Conservation (phyloP, 345 rosid genomes). For the Eutrema heterophyllum region DNA sequence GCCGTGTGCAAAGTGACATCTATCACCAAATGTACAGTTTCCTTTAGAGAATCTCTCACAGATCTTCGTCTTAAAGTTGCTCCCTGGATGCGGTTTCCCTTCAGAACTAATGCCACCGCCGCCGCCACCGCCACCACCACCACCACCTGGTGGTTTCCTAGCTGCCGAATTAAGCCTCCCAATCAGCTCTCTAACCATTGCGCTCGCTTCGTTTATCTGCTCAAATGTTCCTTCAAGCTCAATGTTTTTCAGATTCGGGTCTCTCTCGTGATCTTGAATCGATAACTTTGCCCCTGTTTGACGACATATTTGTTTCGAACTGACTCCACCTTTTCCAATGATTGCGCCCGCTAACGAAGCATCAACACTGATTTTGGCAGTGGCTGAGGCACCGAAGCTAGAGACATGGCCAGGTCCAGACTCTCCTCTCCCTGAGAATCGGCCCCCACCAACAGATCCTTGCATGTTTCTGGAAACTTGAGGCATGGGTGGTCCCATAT, state of each 20-base stretch:
- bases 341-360: constrained; percentile 92
- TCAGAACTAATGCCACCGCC: constrained; percentile 15
- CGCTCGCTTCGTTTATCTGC: constrained; percentile 95
- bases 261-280: constrained; percentile 76
- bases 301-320: constrained; percentile 86
- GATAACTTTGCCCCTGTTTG: constrained; percentile 87
- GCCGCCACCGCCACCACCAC: constrained; percentile 11
- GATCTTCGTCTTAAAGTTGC: constrained; percentile 77
- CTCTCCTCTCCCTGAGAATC: constrained; percentile 86
- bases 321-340: constrained; percentile 90
- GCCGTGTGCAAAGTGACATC: constrained; percentile 97
- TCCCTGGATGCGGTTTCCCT: constrained; percentile 38
- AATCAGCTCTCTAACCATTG: constrained; percentile 88
- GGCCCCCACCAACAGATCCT: constrained; percentile 75
- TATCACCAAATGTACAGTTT: constrained; percentile 77
- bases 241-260: constrained; percentile 78
- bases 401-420: constrained; percentile 64
- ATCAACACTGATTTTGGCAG: constrained; percentile 89
- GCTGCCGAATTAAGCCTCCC: constrained; percentile 53
- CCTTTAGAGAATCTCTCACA: constrained; percentile 81
- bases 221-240: constrained; percentile 95
- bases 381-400: constrained; percentile 86
- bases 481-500: constrained; percentile 51
- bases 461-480: constrained; percentile 53
- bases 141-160: constrained; percentile 29